Evolutionary conservation across 148 eudicot species (phyloP).

Genomic region (Amaranthus hypochondriacus): DNA sequence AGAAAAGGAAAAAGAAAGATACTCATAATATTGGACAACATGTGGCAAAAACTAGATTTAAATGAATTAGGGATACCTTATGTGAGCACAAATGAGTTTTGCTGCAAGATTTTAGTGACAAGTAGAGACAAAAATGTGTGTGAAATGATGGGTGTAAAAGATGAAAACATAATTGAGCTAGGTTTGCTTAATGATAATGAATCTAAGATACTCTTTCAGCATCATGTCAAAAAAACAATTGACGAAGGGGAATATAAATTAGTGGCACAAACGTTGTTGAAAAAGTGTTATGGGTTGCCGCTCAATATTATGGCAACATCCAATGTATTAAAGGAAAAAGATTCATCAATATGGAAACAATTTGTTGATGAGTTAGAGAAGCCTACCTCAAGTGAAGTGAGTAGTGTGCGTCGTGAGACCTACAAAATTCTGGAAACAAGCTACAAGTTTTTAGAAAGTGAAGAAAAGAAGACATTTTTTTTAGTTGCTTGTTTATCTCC

Average conservation of each 20-base stretch:
- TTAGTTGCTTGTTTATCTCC: slow-evolving; percentile 2
- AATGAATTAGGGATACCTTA: not conserved
- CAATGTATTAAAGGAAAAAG: not conserved
- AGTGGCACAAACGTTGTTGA: not conserved
- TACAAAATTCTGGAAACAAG: not conserved
- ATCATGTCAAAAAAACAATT: not conserved
- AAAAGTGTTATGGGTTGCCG: not conserved
- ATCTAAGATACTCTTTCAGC: not conserved
- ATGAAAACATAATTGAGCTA: not conserved
- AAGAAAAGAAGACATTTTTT: not conserved
- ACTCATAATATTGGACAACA: not conserved
- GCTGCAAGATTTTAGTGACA: slow-evolving; percentile 1
- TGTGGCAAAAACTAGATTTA: not conserved
- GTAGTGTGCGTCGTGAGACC: not conserved
- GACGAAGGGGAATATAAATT: not conserved
- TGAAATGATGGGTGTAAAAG: not conserved
- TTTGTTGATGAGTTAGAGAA: not conserved
- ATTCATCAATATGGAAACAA: not conserved
- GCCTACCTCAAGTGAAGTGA: not conserved
- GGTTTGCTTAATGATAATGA: not conserved
- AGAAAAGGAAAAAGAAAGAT: not conserved
- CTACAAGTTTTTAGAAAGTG: not conserved
- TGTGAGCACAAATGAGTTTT: not conserved
- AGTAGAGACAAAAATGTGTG: not conserved
- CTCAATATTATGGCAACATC: not conserved